Base-by-base conservation (phyloP, 2,329 filamentous ascomycete genomes). In the Talaromyces sp. region DNA sequence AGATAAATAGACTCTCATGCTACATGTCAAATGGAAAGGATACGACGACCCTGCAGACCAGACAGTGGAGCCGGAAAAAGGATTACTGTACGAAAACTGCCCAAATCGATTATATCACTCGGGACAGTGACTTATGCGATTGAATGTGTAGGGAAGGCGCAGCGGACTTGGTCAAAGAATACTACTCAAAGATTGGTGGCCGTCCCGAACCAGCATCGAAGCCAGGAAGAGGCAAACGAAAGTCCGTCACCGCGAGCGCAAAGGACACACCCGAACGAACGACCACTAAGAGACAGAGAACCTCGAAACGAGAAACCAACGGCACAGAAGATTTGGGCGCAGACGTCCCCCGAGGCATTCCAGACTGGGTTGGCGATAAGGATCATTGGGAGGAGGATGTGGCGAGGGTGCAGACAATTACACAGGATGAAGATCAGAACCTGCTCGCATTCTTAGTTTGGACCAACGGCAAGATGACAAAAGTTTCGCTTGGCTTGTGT, bases 21-120 rank as follows among this genome's bases (percentile, higher is more conserved):
- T 81, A 22, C 68, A 74, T 8, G 79, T 83, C 35, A 83, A 83
- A 69, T 83, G 81, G 81, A 78, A 79, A 67, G 80, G 79, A 5
- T 83, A 81, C 61, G 74, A 79, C 1, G 70, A 79, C 6, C 73
- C 75, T 2, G 68, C 71, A n/a, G 80, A 83, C 56, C 73, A 76
- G 61, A 83, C 81, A 2, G 71, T 76, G 70, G 81, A 83, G 65
- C 80, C 80, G 1, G 80, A 83, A 69, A 75, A 78, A 7, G 79
- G 80, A 56, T 70, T 82, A 4, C 57, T 79, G 75, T 81, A 75
- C 64, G 78, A 33, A 37, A 56, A 66, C 31, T 14, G 22, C 16
- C 47, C 54, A 19, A 16, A 54, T 24, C 31, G 16, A 31, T 5
- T 9, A 43, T 22, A 2, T 16, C 16, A 19, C 10, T 11, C 16